Percentiles rank a stretch among this genome's conserved stretches.
Conservation (phyloP, 345 rosid species). For the Brassica nigra region DNA sequence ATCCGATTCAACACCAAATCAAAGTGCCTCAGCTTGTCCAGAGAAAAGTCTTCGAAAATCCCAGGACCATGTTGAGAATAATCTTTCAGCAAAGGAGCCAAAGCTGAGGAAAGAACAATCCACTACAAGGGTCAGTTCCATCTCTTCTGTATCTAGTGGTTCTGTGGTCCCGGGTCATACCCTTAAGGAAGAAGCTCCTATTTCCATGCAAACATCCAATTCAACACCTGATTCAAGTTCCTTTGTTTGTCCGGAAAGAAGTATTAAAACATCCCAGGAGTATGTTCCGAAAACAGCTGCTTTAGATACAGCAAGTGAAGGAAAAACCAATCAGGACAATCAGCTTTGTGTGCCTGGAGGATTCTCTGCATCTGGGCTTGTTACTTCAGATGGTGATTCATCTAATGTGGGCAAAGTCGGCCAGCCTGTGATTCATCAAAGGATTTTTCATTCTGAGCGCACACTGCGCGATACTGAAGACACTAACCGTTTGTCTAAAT, state of each 20-base stretch:
- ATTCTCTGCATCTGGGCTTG: slow-evolving; percentile 47
- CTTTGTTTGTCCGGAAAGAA: slow-evolving; percentile 27
- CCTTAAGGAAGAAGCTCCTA: slow-evolving; percentile 36
- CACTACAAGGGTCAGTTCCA: slow-evolving; percentile 31
- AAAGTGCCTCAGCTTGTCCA: slow-evolving; percentile 22
- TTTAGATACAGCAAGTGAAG: slow-evolving; percentile 53
- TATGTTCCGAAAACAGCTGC: slow-evolving; percentile 42
- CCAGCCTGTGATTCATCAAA: slow-evolving; percentile 61
- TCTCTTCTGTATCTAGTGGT: slow-evolving; percentile 33
- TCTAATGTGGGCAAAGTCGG: slow-evolving; percentile 50
- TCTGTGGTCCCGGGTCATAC: slow-evolving; percentile 21
- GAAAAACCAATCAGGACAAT: slow-evolving; percentile 50
- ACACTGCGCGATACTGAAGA: slow-evolving; percentile 73
- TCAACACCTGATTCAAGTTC: slow-evolving; percentile 38
- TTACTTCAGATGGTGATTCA: slow-evolving; percentile 53
- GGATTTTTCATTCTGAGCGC: slow-evolving; percentile 76
- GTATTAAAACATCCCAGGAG: slow-evolving; percentile 48
- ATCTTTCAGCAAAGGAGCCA: slow-evolving; percentile 35
- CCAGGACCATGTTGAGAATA: slow-evolving; percentile 48
- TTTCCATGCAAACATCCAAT: slow-evolving; percentile 25
- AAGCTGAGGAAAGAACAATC: slow-evolving; percentile 37
- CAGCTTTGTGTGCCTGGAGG: slow-evolving; percentile 48
- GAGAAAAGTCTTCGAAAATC: slow-evolving; percentile 37
- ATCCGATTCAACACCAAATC: slow-evolving; percentile 28
- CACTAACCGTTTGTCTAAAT: slow-evolving; percentile 75